These are phyloP conservation scores for Dissoconium aciculare DNA, from an alignment of 2,329 filamentous ascomycete species.

Conservation along the genomic window DNA sequence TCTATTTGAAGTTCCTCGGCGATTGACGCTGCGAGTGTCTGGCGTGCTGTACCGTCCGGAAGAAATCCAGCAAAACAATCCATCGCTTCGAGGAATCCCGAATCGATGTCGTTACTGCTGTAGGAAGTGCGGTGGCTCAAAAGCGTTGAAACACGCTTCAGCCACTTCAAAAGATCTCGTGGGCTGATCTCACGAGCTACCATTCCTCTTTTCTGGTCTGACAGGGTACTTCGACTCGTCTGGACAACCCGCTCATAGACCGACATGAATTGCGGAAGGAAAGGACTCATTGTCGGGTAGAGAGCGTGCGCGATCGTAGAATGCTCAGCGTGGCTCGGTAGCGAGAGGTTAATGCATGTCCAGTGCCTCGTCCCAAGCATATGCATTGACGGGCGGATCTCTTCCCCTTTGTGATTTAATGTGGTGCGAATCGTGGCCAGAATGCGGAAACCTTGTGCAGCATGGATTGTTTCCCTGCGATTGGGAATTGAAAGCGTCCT, in stretches of 20 bases:
- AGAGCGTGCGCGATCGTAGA: slow-evolving; percentile 55
- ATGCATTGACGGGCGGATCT: slow-evolving; percentile 50
- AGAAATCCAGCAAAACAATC: slow-evolving; percentile 83
- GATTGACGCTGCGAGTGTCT: slow-evolving; percentile 50
- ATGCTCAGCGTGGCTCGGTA: slow-evolving; percentile 55
- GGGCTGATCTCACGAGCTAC: slow-evolving; percentile 50
- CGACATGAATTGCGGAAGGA: slow-evolving; percentile 41
- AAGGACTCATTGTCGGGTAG: slow-evolving; percentile 52
- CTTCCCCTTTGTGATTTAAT: slow-evolving; percentile 49
- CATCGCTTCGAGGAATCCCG: slow-evolving; percentile 83
- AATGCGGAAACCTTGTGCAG: slow-evolving; percentile 72
- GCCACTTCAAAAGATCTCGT: slow-evolving; percentile 84
- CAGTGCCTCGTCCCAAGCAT: slow-evolving; percentile 79
- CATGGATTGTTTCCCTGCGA: slow-evolving; percentile 70
- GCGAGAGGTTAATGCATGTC: slow-evolving; percentile 56
- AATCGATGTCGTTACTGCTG: slow-evolving; percentile 56
- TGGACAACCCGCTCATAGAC: slow-evolving; percentile 37
- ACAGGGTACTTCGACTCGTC: slow-evolving; percentile 26
- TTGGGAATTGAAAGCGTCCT: slow-evolving; percentile 83
- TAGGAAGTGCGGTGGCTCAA: slow-evolving; percentile 47
- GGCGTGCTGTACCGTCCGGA: slow-evolving; percentile 47
- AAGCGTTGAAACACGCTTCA: slow-evolving; percentile 55
- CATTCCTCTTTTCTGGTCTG: slow-evolving; percentile 37
- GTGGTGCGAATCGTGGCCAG: slow-evolving; percentile 77
- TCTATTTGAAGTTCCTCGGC: slow-evolving; percentile 80